Evolutionary conservation across 1,139 yeast genomes (phyloP), one percentile per base, ranked within the genome.

Genomic region (Magnusiomyces fungicola): DNA sequence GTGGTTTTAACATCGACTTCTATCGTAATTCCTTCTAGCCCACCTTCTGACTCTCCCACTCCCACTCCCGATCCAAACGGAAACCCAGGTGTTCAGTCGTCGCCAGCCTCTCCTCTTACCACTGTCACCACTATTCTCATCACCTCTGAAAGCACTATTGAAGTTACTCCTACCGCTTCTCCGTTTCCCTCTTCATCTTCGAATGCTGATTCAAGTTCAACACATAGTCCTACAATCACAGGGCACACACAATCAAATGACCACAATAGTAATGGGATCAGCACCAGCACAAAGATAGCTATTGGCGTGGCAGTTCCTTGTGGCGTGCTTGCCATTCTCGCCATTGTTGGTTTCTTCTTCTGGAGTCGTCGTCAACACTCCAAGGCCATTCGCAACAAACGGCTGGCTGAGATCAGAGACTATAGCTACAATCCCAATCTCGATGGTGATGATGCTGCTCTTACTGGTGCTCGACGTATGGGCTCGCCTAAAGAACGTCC

Each of bases 331-430:
- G 18, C 39, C 3, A 36, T 51, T 16, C 27, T 48, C 3, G 46
- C 48, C 3, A 7, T 51, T 2, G 32, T 47, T 10, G 53, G 48
- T 4, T 43, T 36, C 29, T 46, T 32, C 30, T 43, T 51, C 16
- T 51, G 53, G 53, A 33, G 43, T 2, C 47, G 47, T 23, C 48
- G 42, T 24, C 47, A 46, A 19, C 36, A 45, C 18, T n/a, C 51
- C 3, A 48, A 51, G 22, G 50, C 45, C 10, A 23, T 43, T 18
- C 44, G 47, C 22, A 43, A 49, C 4, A 50, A 51, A 32, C 48
- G 53, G n/a, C 48, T 51, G 19, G 51, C 53, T 10, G 53, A 51
- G 22, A 50, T 51, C 23, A 47, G 47, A 23, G 51, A 51, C 34
- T 51, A 51, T 27, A 43, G 51, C 16, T 51, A 38, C 32, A 51